Evolutionary conservation across 805 yeast genomes (phyloP).

Genomic region (Zygosaccharomyces kombuchaensis): DNA sequence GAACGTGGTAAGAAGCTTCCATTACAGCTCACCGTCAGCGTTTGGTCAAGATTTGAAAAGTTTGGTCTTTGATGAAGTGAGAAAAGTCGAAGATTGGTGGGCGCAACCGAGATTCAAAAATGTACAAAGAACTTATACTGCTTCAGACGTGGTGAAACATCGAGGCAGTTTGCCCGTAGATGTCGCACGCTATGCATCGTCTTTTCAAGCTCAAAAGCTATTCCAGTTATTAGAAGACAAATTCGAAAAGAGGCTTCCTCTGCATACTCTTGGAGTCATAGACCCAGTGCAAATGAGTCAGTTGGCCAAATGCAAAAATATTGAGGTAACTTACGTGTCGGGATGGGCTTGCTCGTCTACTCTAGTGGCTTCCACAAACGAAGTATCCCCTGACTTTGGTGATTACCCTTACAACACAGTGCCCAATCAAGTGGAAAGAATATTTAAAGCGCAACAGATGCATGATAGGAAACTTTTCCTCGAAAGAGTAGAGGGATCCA

Average conservation of each 20-base stretch:
- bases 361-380: conserved; percentile 52
- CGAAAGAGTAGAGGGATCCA: conserved; percentile 28
- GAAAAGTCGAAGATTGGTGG: conserved; percentile 48
- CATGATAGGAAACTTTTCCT: conserved; percentile 51
- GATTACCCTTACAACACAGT: conserved; percentile 68
- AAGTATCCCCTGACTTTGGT: conserved; percentile 62
- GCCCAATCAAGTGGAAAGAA: conserved; percentile 59
- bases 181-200: conserved; percentile 41
- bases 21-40: not conserved
- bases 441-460: conserved; percentile 53
- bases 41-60: conserved; percentile 27
- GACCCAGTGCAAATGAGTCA: conserved; percentile 64
- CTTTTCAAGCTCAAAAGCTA: conserved; percentile 50
- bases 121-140: conserved; percentile 48
- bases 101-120: conserved; percentile 42
- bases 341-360: conserved; percentile 62
- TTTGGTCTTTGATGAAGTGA: conserved; percentile 34
- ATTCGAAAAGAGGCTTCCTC: conserved; percentile 41
- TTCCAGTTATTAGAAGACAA: conserved; percentile 42
- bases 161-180: conserved; percentile 44
- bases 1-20: not conserved
- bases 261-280: conserved; percentile 55
- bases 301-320: conserved; percentile 42
- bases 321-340: conserved; percentile 51
- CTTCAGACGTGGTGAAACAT: conserved; percentile 48